Conservation (phyloP, 345 rosid species). For the Erodium maritimum region DNA sequence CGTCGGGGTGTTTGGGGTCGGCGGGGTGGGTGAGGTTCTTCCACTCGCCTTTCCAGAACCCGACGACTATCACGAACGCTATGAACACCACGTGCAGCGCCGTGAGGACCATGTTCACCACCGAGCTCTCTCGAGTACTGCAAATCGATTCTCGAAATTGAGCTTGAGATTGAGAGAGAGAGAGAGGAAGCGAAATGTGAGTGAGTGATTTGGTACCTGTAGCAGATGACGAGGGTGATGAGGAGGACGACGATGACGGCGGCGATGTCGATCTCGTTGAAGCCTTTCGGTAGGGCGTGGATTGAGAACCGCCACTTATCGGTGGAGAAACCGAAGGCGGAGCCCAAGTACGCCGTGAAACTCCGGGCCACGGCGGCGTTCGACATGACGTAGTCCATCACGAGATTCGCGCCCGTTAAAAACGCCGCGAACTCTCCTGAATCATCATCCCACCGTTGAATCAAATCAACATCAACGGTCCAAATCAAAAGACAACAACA, state of each 20-base stretch:
- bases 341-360: conserved; percentile 57
- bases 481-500: too few relatives aligned
- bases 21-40: conserved; percentile 45
- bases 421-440: conserved; percentile 84
- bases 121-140: conserved; percentile 71
- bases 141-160: background rate
- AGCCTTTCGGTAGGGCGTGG: conserved; percentile 50
- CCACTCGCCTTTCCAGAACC: conserved; percentile 56
- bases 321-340: conserved; percentile 62
- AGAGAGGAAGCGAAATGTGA: too few relatives aligned
- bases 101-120: conserved; percentile 67
- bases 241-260: conserved; percentile 47
- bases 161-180: too few relatives aligned
- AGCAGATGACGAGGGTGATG: conserved; percentile 58
- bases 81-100: conserved; percentile 69
- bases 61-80: conserved; percentile 56
- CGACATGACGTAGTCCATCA: conserved; percentile 82
- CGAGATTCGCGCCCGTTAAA: conserved; percentile 73
- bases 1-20: conserved; percentile 41
- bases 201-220: too few relatives aligned
- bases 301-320: conserved; percentile 54
- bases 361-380: conserved; percentile 88
- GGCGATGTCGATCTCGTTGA: conserved; percentile 57
- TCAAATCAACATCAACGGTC: too few relatives aligned
- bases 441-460: too few relatives aligned